Evolutionary conservation across 805 yeast genomes (phyloP), one percentile per base, ranked within the genome.

Genomic region (Pichia eremophila): DNA sequence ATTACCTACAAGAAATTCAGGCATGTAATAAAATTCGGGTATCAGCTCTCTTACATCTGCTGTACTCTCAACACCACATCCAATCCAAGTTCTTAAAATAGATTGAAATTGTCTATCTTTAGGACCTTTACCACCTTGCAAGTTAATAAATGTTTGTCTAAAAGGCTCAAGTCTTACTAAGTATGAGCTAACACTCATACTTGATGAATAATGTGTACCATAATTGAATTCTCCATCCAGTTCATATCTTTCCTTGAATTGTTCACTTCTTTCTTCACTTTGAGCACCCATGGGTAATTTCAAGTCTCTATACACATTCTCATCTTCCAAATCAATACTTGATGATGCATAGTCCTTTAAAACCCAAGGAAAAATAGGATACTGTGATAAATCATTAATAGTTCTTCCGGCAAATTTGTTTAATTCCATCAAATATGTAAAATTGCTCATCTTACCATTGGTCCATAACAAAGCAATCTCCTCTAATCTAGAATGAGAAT

Each of bases 271-370:
- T 2, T 69, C 70, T 2, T 62, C 60, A 2, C 78, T 69, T 60
- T 88, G 96, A 0, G 90, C 95, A 2, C 96, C 96, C 96, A 88
- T 89, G 1, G 96, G 96, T 57, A 85, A 86, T 0, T 86, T 74
- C 25, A 88, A 66, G 59, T 88, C 95, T 54, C 96, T 69, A 58
- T 74, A 88, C 0, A 82, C 66, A 9, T 69, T 66, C 0, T 85
- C 81, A 55, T 86, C 69, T 4, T 65, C 59, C 40, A 89, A 66
- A 60, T 88, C 89, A n/a, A 88, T 65, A 12, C 66, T 74, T 2
- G 78, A 79, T 56, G 93, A 84, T 1, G 77, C 72, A 58, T 88
- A 87, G 59, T 88, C 95, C 0, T 93, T 81, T 50, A 88, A 74
- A 0, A 88, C 87, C 95, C 95, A 88, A 0, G 96, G 96, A 55